Conservation (phyloP, 257 asterid genomes). For the Misopates orontium region DNA sequence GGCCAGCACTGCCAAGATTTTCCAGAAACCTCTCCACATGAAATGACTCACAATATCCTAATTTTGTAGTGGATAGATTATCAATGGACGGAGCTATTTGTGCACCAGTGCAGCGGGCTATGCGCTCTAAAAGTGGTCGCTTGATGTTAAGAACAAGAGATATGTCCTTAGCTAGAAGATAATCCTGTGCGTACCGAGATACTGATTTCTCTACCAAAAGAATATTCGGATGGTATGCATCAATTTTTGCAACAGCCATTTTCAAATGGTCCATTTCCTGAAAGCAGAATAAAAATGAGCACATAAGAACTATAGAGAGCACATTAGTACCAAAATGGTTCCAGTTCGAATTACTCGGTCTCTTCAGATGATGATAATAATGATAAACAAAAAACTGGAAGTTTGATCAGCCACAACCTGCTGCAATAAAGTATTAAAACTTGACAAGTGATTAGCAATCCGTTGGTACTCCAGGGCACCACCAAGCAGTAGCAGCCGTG, state of each 20-base stretch:
- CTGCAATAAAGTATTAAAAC: slow-evolving; percentile 77
- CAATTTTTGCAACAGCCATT: slow-evolving; percentile 88
- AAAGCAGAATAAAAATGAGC: slow-evolving; percentile 28
- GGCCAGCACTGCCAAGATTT: slow-evolving; percentile 73
- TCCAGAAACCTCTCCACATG: slow-evolving; percentile 75
- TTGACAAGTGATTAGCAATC: slow-evolving; percentile 74
- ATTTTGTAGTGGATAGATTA: slow-evolving; percentile 62
- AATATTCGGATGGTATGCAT: slow-evolving; percentile 74
- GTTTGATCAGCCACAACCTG: slow-evolving; percentile 50
- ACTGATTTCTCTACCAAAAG: slow-evolving; percentile 83
- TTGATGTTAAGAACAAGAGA: slow-evolving; percentile 79
- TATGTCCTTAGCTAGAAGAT: slow-evolving; percentile 78
- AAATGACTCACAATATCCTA: slow-evolving; percentile 75
- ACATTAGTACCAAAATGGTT: slow-evolving; percentile 1
- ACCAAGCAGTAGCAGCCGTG: slow-evolving; percentile 66
- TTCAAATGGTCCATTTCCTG: slow-evolving; percentile 91
- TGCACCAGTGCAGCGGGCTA: slow-evolving; percentile 84
- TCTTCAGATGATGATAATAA: slow-evolving; percentile 15
- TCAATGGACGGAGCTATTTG: slow-evolving; percentile 74
- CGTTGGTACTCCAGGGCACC: slow-evolving; percentile 87
- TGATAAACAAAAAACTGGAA: slow-evolving; percentile 20
- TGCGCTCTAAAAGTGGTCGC: slow-evolving; percentile 79
- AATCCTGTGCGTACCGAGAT: slow-evolving; percentile 80
- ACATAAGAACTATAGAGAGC: slow-evolving; percentile 17
- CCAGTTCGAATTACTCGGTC: slow-evolving; percentile 14